Conservation (phyloP, 1,284 basidiomycete species). For the Ceratobasidium sp. region DNA sequence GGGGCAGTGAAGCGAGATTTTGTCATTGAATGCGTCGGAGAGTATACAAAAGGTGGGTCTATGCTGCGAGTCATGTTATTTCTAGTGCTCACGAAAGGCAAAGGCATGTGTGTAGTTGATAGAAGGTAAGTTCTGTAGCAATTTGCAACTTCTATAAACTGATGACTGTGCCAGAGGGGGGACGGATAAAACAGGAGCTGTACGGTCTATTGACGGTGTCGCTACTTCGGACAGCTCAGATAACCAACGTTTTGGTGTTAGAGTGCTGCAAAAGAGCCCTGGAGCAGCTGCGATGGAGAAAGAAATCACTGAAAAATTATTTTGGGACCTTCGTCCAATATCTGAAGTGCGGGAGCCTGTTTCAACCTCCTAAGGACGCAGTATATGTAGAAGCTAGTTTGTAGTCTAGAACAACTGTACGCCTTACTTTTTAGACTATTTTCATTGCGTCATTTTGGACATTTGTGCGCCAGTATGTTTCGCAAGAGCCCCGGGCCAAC, state of each 20-base stretch:
- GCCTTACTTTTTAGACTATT: no score
- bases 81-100: neutral
- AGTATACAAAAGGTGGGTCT: constrained; percentile 56
- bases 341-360: neutral
- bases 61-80: neutral
- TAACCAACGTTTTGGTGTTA: constrained; percentile 23
- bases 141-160: neutral
- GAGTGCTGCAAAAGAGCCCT: constrained; percentile 10
- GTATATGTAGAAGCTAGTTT: no score
- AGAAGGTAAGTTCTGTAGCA: constrained; percentile 51
- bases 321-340: constrained; percentile 28
- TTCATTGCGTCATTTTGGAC: no score
- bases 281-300: constrained; percentile 13
- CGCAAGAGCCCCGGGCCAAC: no score
- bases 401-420: no score
- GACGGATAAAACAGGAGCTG: constrained; percentile 45
- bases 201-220: constrained; percentile 45
- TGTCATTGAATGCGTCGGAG: constrained; percentile 60
- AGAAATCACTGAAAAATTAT: constrained; percentile 13
- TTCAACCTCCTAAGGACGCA: neutral
- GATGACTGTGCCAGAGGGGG: constrained; percentile 40
- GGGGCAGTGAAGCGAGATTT: constrained; percentile 56
- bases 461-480: no score
- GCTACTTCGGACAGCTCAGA: neutral
- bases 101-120: constrained; percentile 63